A percentile compares a stretch with the other conserved stretches of the same genome.
Conservation (phyloP, 2,329 filamentous ascomycete genomes). For the Gaeumannomyces sp. region DNA sequence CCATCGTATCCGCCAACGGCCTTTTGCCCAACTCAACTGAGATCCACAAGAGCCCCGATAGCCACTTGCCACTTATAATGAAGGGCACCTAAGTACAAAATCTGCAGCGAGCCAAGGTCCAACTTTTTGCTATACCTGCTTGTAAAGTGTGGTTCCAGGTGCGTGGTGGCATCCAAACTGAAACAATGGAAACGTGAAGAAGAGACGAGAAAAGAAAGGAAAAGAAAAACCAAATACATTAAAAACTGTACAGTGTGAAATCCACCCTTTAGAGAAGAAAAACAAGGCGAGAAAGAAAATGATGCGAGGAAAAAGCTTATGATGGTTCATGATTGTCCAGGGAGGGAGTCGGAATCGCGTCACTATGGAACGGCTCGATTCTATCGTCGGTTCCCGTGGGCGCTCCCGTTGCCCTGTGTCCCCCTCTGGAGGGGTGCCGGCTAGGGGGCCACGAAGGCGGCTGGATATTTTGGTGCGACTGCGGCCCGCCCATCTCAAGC, state of each 20-base stretch:
- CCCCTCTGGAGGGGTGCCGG: slow-evolving; percentile 3
- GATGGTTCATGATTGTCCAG: neutral
- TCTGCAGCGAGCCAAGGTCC: too few species aligned
- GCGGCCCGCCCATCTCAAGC: slow-evolving; percentile 21
- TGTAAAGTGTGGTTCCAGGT: too few species aligned
- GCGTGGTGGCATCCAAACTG: too few species aligned
- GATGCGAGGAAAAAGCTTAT: neutral
- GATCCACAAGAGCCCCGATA: too few species aligned
- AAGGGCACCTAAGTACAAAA: too few species aligned
- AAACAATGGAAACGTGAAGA: neutral
- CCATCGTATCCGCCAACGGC: too few species aligned
- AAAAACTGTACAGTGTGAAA: slow-evolving; percentile 3
- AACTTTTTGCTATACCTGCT: too few species aligned
- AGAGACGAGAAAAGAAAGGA: slow-evolving; percentile 1
- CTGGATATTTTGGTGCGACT: neutral
- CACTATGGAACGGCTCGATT: neutral
- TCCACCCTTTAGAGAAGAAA: too few species aligned
- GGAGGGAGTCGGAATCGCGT: too few species aligned
- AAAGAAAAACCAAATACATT: neutral
- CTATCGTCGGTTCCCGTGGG: slow-evolving; percentile 5
- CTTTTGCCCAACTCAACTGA: too few species aligned
- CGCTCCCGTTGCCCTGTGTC: neutral
- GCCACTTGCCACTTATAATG: too few species aligned
- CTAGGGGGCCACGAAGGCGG: neutral
- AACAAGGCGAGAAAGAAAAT: neutral